Evolutionary conservation across 2,329 filamentous ascomycete genomes (phyloP), one percentile per base, ranked within the genome.

Genomic region (Tolypocladium endophyticum): DNA sequence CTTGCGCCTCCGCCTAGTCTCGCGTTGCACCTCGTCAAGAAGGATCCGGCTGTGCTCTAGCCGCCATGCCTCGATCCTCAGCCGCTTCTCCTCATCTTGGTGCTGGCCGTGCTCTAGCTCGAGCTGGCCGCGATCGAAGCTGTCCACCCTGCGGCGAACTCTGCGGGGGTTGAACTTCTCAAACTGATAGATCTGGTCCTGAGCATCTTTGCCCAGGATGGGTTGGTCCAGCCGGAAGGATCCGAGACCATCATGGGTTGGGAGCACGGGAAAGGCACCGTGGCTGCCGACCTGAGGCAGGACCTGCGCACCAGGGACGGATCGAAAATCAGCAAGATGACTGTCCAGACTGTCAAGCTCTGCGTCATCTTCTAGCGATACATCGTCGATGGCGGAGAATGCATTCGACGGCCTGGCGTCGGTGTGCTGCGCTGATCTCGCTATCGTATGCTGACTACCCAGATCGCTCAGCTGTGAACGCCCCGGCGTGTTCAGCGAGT

Each of bases 321-420:
- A 86, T 57, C 91, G 85, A 70, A 97, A 97, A 52, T 92, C 92
- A 64, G 92, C 88, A 1, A 97, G 79, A 58, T 95, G 92, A 69
- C 93, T 92, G 71, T 97, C 93, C 47, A 97, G 80, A 70, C 92
- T 96, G 72, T 99, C 94, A 53, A 97, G 79, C 71, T 97, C 93
- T 33, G 81, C 85, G 62, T 90, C 88, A 36, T 90, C 88, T 35
- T 87, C 85, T 28, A 59, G 73, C 63, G 61, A 73, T 65, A 69
- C 72, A 39, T 75, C 71, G 23, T 74, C 73, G 41, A 71, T 64
- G 25, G 68, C 72, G 47, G 76, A 74, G 23, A 74, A 69, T 56
- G 74, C 72, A 16, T 70, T 69, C 12, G 76, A 74, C 50, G 72
- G 72, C 33, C 68, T 72, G 33, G 76, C 75, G 55, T 79, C 77